phyloP scores from a whole-genome alignment of 2,329 filamentous ascomycete species.

The Trichophyton benhamiae region DNA sequence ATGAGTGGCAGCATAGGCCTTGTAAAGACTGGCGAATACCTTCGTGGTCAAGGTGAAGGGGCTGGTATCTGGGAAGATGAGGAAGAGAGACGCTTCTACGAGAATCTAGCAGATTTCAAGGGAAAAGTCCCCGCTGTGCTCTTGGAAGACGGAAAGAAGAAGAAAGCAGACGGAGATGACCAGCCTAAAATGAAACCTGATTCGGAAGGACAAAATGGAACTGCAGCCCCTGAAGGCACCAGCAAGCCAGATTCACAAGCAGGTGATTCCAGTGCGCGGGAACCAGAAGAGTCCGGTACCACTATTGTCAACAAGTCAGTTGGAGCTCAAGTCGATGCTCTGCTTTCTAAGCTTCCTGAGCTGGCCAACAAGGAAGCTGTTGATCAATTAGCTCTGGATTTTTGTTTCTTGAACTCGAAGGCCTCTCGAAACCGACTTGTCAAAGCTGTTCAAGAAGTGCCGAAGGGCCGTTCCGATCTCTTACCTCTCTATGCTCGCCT shows the following conservation, averaged over 20 bases:
- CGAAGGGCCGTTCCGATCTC: constrained; percentile 83
- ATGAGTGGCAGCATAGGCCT: constrained; percentile 74
- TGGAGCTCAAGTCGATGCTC: constrained; percentile 85
- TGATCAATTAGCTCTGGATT: constrained; percentile 86
- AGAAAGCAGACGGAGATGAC: constrained; percentile 71
- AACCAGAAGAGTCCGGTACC: constrained; percentile 73
- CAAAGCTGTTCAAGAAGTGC: constrained; percentile 86
- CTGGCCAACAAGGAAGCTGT: constrained; percentile 82
- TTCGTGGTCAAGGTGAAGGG: constrained; percentile 78
- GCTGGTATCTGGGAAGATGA: constrained; percentile 98
- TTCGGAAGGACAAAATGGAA: constrained; percentile 41
- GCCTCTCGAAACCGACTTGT: constrained; percentile 88
- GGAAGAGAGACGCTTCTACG: constrained; percentile 94
- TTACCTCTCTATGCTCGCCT: constrained; percentile 85
- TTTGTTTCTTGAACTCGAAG: constrained; percentile 97
- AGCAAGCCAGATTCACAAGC: constrained; percentile 31
- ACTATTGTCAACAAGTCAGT: constrained; percentile 96
- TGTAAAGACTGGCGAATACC: constrained; percentile 85
- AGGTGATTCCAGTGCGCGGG: constrained; percentile 36
- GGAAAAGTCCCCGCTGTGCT: constrained; percentile 90
- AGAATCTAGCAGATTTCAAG: constrained; percentile 88
- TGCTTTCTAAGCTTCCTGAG: constrained; percentile 78
- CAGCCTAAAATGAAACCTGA: constrained; percentile 58
- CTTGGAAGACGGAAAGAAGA: constrained; percentile 89
- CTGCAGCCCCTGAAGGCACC: constrained; percentile 22